Evolutionary conservation across 1,139 yeast species (phyloP), one percentile per base, ranked within the genome.

Genomic region (Blastobotrys petasosporus): DNA sequence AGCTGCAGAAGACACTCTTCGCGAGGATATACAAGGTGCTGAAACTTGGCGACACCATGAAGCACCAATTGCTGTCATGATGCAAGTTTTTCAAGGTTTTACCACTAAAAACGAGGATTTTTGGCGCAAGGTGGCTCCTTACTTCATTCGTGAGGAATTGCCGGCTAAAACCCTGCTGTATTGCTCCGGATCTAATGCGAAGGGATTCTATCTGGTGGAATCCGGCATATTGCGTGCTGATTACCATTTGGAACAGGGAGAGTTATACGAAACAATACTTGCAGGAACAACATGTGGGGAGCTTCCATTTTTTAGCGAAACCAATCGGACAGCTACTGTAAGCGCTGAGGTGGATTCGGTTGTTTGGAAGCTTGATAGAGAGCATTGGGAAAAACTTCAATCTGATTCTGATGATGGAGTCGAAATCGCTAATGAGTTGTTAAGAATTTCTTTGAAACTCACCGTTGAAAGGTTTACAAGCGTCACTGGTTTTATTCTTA

Each of bases 211-310:
- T 60, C 52, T 66, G 10, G 82, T 92, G 15, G 97, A 90, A 58
- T 71, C 80, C 1, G 98, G 98, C 0, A 71, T 86, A 35, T 71
- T 92, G 37, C 75, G 83, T 37, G 79, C 86, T 2, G 76, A 61
- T 52, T 81, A 70, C 65, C 73, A 67, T 58, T 78, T 73, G 44
- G 73, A 65, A 54, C 74, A 74, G 54, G 76, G 85, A 3, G 77
- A 76, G 38, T 73, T 90, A 32, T 77, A 76, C 48, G 92, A 92
- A 51, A 82, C 87, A 13, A 77, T 90, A 48, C 74, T 92, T 31
- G 94, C 96, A n/a, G 79, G 88, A 53, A 88, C 97, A 0, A 82
- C 94, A 3, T 85, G 88, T 64, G 98, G 98, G 2, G 88, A 83
- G 61, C 65, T 82, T 58, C 75, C 59, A 55, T 73, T 52, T 71